A percentile compares a stretch with the other conserved stretches of the same genome.
These are phyloP conservation scores for Fomes fomentarius DNA, from an alignment of 1,284 basidiomycete species.

Conservation along the genomic window DNA sequence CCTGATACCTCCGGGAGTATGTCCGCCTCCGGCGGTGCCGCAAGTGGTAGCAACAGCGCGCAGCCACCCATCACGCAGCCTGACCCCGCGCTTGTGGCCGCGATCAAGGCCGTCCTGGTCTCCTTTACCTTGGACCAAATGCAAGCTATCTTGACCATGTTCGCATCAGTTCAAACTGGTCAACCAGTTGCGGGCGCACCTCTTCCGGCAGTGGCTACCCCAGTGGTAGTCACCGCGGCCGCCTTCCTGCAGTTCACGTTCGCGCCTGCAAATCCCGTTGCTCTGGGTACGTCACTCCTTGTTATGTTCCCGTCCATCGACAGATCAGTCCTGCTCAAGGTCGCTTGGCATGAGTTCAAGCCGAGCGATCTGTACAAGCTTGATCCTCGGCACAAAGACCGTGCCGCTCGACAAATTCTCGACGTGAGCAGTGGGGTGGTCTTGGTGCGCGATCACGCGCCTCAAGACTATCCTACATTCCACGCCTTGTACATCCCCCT, in stretches of 20 bases:
- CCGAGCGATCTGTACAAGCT: slow-evolving; percentile 1
- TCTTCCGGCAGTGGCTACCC: not conserved
- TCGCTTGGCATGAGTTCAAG: slow-evolving; percentile 5
- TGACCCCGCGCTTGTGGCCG: no score
- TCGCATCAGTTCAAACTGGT: not conserved
- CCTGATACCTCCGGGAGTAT: not conserved
- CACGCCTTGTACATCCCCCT: not conserved
- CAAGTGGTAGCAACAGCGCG: no score
- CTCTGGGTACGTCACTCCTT: not conserved
- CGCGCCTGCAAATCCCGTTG: not conserved
- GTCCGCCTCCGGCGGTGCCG: not conserved
- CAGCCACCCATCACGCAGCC: no score
- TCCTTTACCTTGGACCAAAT: no score
- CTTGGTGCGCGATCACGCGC: not conserved
- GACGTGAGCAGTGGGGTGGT: not conserved
- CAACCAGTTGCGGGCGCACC: not conserved
- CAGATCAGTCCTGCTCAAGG: slow-evolving; percentile 1
- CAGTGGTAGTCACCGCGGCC: not conserved
- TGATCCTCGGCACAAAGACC: not conserved
- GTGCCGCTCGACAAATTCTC: not conserved
- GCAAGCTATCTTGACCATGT: no score
- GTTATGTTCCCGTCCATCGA: slow-evolving; percentile 3
- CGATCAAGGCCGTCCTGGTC: no score
- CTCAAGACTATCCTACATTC: slow-evolving; percentile 3
- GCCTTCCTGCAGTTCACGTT: slow-evolving; percentile 1